Evolutionary conservation across 2,329 filamentous ascomycete genomes (phyloP), one percentile per base, ranked within the genome.

Genomic region (Proliferodiscus dingleyae): DNA sequence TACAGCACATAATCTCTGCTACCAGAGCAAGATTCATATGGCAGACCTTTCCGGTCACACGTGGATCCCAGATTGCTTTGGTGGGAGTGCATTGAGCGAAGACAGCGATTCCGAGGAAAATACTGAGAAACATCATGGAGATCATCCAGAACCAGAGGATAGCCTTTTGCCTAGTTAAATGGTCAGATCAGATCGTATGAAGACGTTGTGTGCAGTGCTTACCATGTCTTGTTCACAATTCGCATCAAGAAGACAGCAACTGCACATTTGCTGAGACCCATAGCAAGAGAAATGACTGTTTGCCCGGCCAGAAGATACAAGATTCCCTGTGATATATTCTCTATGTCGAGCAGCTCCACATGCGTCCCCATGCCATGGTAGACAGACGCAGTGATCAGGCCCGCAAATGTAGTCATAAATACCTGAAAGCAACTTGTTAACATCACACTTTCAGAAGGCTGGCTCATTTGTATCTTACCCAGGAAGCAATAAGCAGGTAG

Each of bases 231-330:
- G 11, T 15, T 34, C 4, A 43, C 41, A 21, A 43, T 43, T 18
- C 30, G 21, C 19, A 43, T 19, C 21, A 43, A 30, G 33, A 42
- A 43, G 16, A 43, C 15, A 8, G 41, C 41, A 21, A 43, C 41
- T 15, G 41, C 32, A 36, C 22, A 24, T 24, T 43, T 43, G 30
- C 41, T 43, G 26, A 30, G 32, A 3, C 29, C 19, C 18, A 43
- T 43, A 10, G 30, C 41, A 21, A 43, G n/a, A 3, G 33, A 19
- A 15, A 22, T 26, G 23, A 8, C 16, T 5, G 41, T 16, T 23
- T 43, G 41, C 8, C 41, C 41, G 18, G 24, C 24, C 16, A 43
- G 29, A 5, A 32, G 2, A 13, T n/a, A n/a, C 13, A 32, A 8
- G 16, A 32, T 8, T 32, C 29, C 29, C 13, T 32, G 29, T 6